A percentile compares a stretch with the other conserved stretches of the same genome.
phyloP scores from a whole-genome alignment of 805 yeast species.

The Saitoella complicata region DNA sequence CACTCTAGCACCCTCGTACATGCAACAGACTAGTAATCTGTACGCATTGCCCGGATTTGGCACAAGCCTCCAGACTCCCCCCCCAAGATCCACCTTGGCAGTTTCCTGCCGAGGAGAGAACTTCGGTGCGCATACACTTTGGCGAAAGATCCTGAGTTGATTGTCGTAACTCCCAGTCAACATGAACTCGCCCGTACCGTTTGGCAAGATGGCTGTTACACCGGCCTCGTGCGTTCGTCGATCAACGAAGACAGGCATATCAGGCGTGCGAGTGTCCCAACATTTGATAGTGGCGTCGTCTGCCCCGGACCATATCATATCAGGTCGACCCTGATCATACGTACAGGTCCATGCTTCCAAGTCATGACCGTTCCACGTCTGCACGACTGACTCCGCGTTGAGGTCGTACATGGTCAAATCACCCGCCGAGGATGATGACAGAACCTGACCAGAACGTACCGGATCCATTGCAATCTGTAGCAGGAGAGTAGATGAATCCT shows the following conservation, averaged over 20 bases:
- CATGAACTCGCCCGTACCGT: slow-evolving; percentile 29
- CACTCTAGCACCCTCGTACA: slow-evolving; percentile 87
- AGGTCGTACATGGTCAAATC: not conserved
- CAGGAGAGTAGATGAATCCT: no score
- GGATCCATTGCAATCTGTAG: not conserved
- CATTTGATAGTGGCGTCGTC: slow-evolving; percentile 69
- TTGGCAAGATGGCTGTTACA: slow-evolving; percentile 59
- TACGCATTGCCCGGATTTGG: slow-evolving; percentile 34
- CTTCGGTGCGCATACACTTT: no score
- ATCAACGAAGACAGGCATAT: slow-evolving; percentile 15
- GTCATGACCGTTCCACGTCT: slow-evolving; percentile 28
- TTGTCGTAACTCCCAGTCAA: slow-evolving; percentile 95
- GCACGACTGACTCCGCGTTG: not conserved
- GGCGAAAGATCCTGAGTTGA: slow-evolving; percentile 32
- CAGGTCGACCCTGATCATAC: slow-evolving; percentile 28
- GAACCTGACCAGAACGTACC: slow-evolving; percentile 3
- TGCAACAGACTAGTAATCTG: slow-evolving; percentile 63
- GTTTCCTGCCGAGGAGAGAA: slow-evolving; percentile 8
- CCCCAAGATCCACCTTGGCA: slow-evolving; percentile 43
- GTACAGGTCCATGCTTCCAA: slow-evolving; percentile 84
- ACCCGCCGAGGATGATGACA: not conserved
- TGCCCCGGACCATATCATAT: slow-evolving; percentile 50
- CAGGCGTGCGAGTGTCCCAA: slow-evolving; percentile 23
- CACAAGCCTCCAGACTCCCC: slow-evolving; percentile 88
- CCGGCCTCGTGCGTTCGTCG: slow-evolving; percentile 74